phyloP scores from a whole-genome alignment of 805 yeast species.

The Kodamaea neixiangensis region DNA sequence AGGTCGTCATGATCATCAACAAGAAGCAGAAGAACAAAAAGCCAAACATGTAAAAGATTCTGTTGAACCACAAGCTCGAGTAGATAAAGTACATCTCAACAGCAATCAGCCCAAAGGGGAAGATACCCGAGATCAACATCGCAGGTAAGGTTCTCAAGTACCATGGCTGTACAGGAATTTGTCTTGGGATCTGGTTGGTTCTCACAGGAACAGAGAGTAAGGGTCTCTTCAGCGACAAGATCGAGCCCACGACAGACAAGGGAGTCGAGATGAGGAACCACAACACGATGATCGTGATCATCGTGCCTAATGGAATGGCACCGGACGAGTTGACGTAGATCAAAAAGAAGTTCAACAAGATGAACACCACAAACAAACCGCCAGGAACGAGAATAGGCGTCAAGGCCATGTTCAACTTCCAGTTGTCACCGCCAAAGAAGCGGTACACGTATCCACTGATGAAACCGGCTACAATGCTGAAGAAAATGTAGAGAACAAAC shows the following conservation, averaged over 20 bases:
- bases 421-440: slow-evolving; percentile 86
- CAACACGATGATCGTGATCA: slow-evolving; percentile 73
- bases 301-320: slow-evolving; percentile 90
- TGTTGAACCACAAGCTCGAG: slow-evolving; percentile 90
- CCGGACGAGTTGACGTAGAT: slow-evolving; percentile 82
- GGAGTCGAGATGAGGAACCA: slow-evolving; percentile 91
- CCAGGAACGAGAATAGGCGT: slow-evolving; percentile 92
- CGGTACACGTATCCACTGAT: slow-evolving; percentile 85
- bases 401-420: slow-evolving; percentile 82
- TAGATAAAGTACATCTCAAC: slow-evolving; percentile 93
- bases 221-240: slow-evolving; percentile 67
- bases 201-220: slow-evolving; percentile 72
- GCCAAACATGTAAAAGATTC: slow-evolving; percentile 96
- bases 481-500: slow-evolving; percentile 79
- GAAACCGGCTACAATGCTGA: slow-evolving; percentile 82
- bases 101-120: slow-evolving; percentile 94
- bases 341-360: slow-evolving; percentile 79
- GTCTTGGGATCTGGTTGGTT: slow-evolving; percentile 95
- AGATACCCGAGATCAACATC: slow-evolving; percentile 77
- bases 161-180: slow-evolving; percentile 90
- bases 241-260: slow-evolving; percentile 78
- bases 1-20: slow-evolving; percentile 80
- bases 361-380: slow-evolving; percentile 57
- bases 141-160: slow-evolving; percentile 69
- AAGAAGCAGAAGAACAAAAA: slow-evolving; percentile 85